Conservation (phyloP, 2,329 filamentous ascomycete species). For the Orbilia ellipsospora region DNA sequence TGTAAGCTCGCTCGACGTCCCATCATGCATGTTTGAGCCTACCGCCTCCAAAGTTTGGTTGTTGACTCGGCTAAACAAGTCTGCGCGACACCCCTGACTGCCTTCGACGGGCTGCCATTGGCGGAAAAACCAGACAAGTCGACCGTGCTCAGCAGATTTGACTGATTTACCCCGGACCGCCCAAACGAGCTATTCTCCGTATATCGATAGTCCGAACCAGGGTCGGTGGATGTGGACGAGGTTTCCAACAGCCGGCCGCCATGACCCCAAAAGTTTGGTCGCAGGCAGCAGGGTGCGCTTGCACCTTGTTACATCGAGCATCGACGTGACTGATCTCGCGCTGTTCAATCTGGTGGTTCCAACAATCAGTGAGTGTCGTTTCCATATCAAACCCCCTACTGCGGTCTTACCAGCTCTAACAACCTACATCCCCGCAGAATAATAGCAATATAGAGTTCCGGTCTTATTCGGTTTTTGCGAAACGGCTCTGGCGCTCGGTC, state of each 20-base stretch:
- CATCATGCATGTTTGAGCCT: too few relatives aligned
- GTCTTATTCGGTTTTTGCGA: constrained; percentile 35
- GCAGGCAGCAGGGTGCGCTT: constrained; percentile 15
- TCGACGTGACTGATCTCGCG: constrained; percentile 28
- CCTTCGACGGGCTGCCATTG: constrained; percentile 14
- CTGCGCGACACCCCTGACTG: constrained; percentile 15
- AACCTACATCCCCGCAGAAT: constrained; percentile 35
- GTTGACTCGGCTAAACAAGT: constrained; percentile 41
- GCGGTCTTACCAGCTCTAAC: constrained; percentile 25
- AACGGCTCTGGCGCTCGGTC: constrained; percentile 45
- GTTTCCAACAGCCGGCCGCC: constrained; percentile 30
- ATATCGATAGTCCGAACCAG: constrained; percentile 21
- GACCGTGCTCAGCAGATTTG: constrained; percentile 28
- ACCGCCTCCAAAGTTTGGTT: neutral
- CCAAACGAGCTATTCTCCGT: constrained; percentile 18
- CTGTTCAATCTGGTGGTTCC: constrained; percentile 28
- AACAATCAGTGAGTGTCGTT: constrained; percentile 41
- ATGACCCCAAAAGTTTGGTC: constrained; percentile 49
- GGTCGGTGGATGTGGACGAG: constrained; percentile 17
- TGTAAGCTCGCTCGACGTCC: constrained; percentile 1
- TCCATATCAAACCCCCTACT: constrained; percentile 15
- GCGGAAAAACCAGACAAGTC: constrained; percentile 36
- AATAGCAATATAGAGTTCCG: constrained; percentile 29
- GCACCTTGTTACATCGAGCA: constrained; percentile 1
- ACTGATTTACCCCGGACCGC: constrained; percentile 49